A percentile compares a stretch with the other conserved stretches of the same genome.
phyloP scores from a whole-genome alignment of 2,329 filamentous ascomycete genomes.

The Ophiosphaerella narmari region DNA sequence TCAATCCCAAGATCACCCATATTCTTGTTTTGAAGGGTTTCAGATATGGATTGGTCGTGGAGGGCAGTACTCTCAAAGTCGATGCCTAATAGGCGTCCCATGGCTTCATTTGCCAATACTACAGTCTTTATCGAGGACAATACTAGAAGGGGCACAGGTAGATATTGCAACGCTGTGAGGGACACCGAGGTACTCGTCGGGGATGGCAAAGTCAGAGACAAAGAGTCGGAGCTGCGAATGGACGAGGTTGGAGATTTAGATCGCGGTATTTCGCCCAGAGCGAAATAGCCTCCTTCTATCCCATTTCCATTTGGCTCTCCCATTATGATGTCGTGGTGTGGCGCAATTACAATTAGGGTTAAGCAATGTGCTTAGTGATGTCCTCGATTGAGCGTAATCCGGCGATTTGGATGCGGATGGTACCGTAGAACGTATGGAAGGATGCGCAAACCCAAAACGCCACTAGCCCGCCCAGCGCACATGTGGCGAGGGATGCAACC shows the following conservation, averaged over 20 bases:
- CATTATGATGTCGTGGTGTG: conserved; percentile 18
- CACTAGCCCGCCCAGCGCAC: conserved; percentile 2
- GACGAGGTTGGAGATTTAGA: conserved; percentile 33
- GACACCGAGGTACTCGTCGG: conserved; percentile 37
- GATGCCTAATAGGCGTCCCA: conserved; percentile 70
- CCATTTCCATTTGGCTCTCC: conserved; percentile 21
- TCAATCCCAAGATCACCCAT: conserved; percentile 74
- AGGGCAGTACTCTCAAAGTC: conserved; percentile 49
- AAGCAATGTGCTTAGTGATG: neutral
- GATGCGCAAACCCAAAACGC: neutral
- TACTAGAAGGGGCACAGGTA: conserved; percentile 73
- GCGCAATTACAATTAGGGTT: neutral
- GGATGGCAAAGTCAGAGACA: conserved; percentile 36
- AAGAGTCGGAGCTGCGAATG: conserved; percentile 34
- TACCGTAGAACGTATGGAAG: neutral
- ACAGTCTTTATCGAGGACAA: conserved; percentile 71
- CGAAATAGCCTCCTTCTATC: conserved; percentile 35
- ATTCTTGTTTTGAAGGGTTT: conserved; percentile 67
- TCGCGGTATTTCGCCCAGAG: conserved; percentile 20
- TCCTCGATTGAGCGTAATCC: neutral
- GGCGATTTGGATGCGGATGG: neutral
- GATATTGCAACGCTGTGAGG: conserved; percentile 67
- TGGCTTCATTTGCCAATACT: conserved; percentile 74
- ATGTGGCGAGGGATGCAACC: neutral
- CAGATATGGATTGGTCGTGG: conserved; percentile 55